Conservation (phyloP, 495 filamentous ascomycete species). For the Xylaria sp. region DNA sequence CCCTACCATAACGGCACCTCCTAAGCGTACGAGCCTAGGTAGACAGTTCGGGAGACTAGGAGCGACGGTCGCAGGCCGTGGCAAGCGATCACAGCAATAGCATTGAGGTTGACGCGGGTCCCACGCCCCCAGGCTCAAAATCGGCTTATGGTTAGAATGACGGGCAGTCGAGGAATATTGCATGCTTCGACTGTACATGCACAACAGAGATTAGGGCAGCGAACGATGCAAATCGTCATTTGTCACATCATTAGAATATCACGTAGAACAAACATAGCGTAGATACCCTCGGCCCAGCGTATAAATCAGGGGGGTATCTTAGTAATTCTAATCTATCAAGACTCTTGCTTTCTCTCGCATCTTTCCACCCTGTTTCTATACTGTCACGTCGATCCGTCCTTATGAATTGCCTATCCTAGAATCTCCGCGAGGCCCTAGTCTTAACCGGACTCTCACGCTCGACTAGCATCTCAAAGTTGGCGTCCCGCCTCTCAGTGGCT, state of each 20-base stretch:
- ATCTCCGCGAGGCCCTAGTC: conserved; percentile 18
- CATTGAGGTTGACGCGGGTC: conserved; percentile 29
- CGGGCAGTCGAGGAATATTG: neutral
- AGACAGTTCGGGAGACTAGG: conserved; percentile 72
- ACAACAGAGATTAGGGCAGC: conserved; percentile 12
- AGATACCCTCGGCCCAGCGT: conserved; percentile 32
- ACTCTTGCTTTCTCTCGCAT: neutral
- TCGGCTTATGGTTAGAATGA: neutral
- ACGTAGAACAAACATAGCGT: conserved; percentile 28
- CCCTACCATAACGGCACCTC: conserved; percentile 43
- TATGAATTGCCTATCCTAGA: neutral
- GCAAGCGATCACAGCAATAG: conserved; percentile 52
- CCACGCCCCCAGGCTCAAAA: neutral
- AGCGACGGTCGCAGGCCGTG: conserved; percentile 67
- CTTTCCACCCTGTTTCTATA: neutral
- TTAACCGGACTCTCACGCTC: conserved; percentile 60
- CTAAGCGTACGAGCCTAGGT: conserved; percentile 69
- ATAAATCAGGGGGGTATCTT: conserved; percentile 22
- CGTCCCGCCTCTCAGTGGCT: conserved; percentile 67
- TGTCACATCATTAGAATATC: conserved; percentile 27
- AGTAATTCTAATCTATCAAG: conserved; percentile 30
- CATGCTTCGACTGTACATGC: conserved; percentile 3
- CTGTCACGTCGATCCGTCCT: neutral
- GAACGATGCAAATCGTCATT: conserved; percentile 17
- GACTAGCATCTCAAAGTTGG: conserved; percentile 68